phyloP scores from a whole-genome alignment of 305 asterid species.

The Fraxinus xanthoxyloides region DNA sequence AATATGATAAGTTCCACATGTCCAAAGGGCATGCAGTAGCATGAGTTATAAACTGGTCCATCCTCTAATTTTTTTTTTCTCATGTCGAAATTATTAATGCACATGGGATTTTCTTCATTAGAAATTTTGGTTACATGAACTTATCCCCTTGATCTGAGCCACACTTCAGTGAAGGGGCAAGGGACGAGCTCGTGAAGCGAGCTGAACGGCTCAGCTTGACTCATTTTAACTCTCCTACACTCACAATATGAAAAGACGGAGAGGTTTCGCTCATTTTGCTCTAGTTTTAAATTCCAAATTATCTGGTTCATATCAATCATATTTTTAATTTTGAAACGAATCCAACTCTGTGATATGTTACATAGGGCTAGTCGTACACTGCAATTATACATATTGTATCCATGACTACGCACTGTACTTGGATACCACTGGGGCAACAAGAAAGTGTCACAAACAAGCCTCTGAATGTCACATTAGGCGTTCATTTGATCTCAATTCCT shows the following conservation, averaged over 20 bases:
- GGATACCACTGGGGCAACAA: neutral
- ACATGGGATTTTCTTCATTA: neutral
- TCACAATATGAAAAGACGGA: neutral
- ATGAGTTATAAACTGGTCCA: neutral
- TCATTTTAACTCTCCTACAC: neutral
- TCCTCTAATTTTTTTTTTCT: neutral
- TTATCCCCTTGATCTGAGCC: neutral
- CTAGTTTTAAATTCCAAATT: neutral
- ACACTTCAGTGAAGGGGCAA: neutral
- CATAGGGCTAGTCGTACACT: neutral
- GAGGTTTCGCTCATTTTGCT: neutral
- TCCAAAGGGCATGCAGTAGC: neutral
- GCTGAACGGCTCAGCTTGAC: neutral
- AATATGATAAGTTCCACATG: constrained; percentile 1
- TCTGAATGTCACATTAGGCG: neutral
- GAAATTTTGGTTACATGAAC: neutral
- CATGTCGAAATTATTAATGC: neutral
- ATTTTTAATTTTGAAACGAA: neutral
- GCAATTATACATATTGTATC: neutral
- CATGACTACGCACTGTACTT: neutral
- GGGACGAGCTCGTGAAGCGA: neutral
- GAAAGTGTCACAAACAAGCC: neutral
- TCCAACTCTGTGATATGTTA: neutral
- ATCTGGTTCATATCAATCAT: neutral
- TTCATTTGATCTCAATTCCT: neutral